phyloP scores from a whole-genome alignment of 257 asterid genomes.

The Linderniella brevidens region DNA sequence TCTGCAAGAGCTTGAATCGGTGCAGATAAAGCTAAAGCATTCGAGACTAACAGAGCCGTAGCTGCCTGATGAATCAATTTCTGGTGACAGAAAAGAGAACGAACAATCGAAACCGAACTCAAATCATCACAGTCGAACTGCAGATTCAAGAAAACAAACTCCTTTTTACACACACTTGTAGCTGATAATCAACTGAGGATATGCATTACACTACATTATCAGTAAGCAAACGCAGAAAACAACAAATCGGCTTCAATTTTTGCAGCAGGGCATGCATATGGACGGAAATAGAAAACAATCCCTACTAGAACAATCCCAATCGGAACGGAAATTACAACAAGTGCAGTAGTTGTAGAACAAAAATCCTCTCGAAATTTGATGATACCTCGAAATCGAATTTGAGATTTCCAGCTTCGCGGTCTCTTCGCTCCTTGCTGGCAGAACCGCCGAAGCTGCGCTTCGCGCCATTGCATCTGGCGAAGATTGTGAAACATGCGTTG shows the following conservation, averaged over 20 bases:
- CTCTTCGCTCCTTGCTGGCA: not conserved
- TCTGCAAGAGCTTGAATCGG: slow-evolving; percentile 81
- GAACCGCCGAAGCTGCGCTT: slow-evolving; percentile 14
- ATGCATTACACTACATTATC: no score
- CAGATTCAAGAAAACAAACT: not conserved
- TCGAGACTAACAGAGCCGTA: slow-evolving; percentile 22
- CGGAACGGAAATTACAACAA: no score
- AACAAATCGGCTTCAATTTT: no score
- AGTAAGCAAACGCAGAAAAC: no score
- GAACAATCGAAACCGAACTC: slow-evolving; percentile 2
- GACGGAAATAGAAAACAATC: no score
- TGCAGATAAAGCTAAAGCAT: slow-evolving; percentile 36
- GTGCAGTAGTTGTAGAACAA: not conserved
- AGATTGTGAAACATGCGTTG: slow-evolving; percentile 13
- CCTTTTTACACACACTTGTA: no score
- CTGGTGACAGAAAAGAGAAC: slow-evolving; percentile 25
- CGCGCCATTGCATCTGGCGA: slow-evolving; percentile 14
- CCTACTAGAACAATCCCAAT: no score
- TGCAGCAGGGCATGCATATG: no score
- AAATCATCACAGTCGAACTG: not conserved
- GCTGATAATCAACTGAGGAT: no score
- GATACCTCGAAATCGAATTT: slow-evolving; percentile 13
- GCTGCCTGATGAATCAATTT: slow-evolving; percentile 20
- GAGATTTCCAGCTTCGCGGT: slow-evolving; percentile 10
- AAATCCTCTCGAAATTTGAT: not conserved